Evolutionary conservation across 2,329 filamentous ascomycete genomes (phyloP).

Genomic region (Aureobasidium sp.): DNA sequence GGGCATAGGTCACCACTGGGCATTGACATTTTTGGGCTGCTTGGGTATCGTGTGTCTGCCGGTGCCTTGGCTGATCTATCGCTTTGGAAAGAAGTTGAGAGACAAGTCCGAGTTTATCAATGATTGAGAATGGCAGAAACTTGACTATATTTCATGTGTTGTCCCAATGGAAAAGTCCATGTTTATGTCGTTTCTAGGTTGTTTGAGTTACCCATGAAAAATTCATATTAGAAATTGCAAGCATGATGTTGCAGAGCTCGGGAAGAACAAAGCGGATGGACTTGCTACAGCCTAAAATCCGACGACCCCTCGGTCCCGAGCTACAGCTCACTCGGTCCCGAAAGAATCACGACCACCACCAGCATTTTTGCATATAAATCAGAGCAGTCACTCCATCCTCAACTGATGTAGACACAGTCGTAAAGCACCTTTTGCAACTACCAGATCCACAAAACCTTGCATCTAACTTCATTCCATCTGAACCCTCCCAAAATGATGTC

Average conservation of each 20-base stretch:
- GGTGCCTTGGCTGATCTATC: background rate
- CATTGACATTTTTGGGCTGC: slow-evolving; percentile 31
- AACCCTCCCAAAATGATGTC: slow-evolving; percentile 22
- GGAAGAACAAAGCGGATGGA: background rate
- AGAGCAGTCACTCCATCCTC: background rate
- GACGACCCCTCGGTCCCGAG: background rate
- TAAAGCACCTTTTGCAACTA: background rate
- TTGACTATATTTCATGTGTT: no score
- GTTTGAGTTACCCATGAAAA: no score
- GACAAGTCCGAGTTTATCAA: background rate
- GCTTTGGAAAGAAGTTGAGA: background rate
- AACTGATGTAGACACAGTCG: background rate
- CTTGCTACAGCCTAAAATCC: background rate
- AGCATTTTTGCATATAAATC: background rate
- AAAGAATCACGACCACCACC: background rate
- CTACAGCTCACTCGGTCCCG: background rate
- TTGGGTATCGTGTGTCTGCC: background rate
- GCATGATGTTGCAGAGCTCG: no score
- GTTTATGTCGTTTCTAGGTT: no score
- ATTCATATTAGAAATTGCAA: no score
- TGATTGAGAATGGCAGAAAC: background rate
- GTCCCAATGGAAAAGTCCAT: no score
- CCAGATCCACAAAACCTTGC: no score
- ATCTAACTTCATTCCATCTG: no score
- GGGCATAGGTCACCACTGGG: slow-evolving; percentile 34